Percentiles rank a stretch among this genome's conserved stretches.
Conservation (phyloP, 2,329 filamentous ascomycete species). For the Sporothrix humicola region DNA sequence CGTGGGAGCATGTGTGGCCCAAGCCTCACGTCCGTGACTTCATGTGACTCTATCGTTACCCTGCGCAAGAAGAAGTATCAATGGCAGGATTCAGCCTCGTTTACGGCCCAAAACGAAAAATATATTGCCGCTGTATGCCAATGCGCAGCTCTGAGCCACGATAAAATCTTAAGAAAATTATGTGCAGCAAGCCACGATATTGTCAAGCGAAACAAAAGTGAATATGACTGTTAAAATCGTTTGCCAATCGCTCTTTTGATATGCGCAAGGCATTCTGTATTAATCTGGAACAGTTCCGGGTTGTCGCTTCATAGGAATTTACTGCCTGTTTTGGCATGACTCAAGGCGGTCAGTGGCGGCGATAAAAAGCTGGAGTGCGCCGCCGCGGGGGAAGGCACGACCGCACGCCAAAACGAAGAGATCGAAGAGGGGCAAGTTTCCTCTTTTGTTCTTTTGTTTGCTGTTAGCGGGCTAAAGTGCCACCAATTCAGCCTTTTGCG, state of each 20-base stretch:
- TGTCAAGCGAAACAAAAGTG: neutral
- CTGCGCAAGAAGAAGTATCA: neutral
- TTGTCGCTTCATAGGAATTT: neutral
- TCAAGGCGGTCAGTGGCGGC: slow-evolving; percentile 34
- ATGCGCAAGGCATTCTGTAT: neutral
- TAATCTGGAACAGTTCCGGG: neutral
- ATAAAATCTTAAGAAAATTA: neutral
- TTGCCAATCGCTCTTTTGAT: too few relatives aligned
- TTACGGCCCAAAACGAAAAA: too few relatives aligned
- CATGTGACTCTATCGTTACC: neutral
- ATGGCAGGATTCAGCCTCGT: neutral
- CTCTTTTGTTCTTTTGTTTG: slow-evolving; percentile 6
- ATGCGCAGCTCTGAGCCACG: neutral
- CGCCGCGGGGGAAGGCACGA: slow-evolving; percentile 33
- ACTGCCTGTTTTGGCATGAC: slow-evolving; percentile 7
- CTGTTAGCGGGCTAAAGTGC: slow-evolving; percentile 18
- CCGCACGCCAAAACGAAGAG: neutral
- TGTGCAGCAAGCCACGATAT: neutral
- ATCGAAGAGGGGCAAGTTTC: slow-evolving; percentile 33
- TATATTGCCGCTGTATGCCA: neutral
- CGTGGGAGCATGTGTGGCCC: neutral
- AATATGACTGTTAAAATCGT: neutral
- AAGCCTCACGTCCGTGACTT: neutral
- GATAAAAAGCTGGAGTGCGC: slow-evolving; percentile 24
- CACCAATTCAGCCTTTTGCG: slow-evolving; percentile 32